A percentile compares a stretch with the other conserved stretches of the same genome.
Evolutionary conservation across 2,329 filamentous ascomycete species (phyloP).

Genomic region (Aspergillus chevalieri): DNA sequence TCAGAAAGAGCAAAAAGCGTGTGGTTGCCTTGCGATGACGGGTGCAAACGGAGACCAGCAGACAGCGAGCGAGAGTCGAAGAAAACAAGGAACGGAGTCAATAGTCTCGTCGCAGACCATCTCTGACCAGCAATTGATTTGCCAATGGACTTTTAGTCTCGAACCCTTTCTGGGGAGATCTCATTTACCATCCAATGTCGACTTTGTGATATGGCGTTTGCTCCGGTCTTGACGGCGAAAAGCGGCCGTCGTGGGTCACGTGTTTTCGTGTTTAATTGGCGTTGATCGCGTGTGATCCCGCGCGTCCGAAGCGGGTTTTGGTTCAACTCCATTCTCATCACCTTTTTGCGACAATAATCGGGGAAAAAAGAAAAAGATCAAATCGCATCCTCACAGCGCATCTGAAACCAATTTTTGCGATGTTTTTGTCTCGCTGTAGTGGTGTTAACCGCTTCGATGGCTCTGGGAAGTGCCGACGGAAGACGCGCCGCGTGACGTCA

Average conservation of each 20-base stretch:
- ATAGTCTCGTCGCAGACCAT: not conserved
- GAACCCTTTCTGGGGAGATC: not conserved
- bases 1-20: not conserved
- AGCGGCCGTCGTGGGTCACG: constrained; percentile 20
- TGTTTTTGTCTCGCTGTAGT: not conserved
- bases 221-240: too few relatives aligned
- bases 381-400: not conserved
- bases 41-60: constrained; percentile 16
- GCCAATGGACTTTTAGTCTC: not conserved
- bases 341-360: not conserved
- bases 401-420: not conserved
- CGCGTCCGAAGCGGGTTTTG: constrained; percentile 7
- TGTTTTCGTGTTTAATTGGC: constrained; percentile 23
- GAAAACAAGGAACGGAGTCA: constrained; percentile 1
- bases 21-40: constrained; percentile 17
- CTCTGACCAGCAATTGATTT: not conserved
- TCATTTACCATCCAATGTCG: too few relatives aligned
- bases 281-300: constrained; percentile 13
- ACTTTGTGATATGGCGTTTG: too few relatives aligned
- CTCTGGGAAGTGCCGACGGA: constrained; percentile 9
- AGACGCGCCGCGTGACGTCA: constrained; percentile 28
- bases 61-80: constrained; percentile 1
- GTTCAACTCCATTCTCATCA: not conserved
- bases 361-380: not conserved
- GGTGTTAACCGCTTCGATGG: not conserved